Evolutionary conservation across 1,284 basidiomycete genomes (phyloP).

Genomic region (Trichosporon sp.): DNA sequence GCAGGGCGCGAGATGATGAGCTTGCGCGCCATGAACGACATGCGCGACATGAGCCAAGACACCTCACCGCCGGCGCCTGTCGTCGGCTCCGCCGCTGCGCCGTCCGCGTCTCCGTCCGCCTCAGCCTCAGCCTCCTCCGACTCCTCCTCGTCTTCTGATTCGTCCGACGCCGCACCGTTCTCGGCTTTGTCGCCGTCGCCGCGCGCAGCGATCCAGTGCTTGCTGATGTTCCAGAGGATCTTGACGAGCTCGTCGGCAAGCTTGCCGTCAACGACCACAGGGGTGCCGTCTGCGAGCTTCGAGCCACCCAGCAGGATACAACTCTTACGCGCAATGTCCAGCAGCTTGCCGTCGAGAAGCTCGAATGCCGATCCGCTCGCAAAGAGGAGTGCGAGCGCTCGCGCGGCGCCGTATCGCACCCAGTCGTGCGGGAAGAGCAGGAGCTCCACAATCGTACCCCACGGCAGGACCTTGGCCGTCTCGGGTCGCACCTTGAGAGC

Average conservation of each 20-base stretch:
- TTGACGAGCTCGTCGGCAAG: slow-evolving; percentile 84
- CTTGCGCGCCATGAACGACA: slow-evolving; percentile 73
- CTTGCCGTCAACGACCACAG: slow-evolving; percentile 58
- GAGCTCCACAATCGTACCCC: slow-evolving; percentile 61
- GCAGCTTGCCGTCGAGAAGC: slow-evolving; percentile 23
- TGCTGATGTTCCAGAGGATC: slow-evolving; percentile 85
- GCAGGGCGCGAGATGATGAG: slow-evolving; percentile 49
- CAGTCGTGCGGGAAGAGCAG: slow-evolving; percentile 89
- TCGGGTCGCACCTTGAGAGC: slow-evolving; percentile 59
- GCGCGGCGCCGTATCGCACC: slow-evolving; percentile 78
- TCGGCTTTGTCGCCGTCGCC: slow-evolving; percentile 7
- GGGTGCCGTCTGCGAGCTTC: slow-evolving; percentile 29
- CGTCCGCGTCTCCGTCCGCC: slow-evolving; percentile 35
- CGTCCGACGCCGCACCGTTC: slow-evolving; percentile 8
- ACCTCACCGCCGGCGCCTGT: slow-evolving; percentile 59
- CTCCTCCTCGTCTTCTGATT: slow-evolving; percentile 39
- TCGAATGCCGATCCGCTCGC: slow-evolving; percentile 36
- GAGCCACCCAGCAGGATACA: slow-evolving; percentile 73
- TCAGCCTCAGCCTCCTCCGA: slow-evolving; percentile 41
- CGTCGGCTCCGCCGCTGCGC: slow-evolving; percentile 31
- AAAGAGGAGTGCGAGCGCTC: slow-evolving; percentile 70
- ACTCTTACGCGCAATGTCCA: slow-evolving; percentile 68
- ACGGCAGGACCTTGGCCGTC: slow-evolving; percentile 53
- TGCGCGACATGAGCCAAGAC: slow-evolving; percentile 86
- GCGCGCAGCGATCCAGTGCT: slow-evolving; percentile 60